These are phyloP conservation scores for Capsicum chinense DNA, from an alignment of 257 asterid genomes.

Conservation along the genomic window DNA sequence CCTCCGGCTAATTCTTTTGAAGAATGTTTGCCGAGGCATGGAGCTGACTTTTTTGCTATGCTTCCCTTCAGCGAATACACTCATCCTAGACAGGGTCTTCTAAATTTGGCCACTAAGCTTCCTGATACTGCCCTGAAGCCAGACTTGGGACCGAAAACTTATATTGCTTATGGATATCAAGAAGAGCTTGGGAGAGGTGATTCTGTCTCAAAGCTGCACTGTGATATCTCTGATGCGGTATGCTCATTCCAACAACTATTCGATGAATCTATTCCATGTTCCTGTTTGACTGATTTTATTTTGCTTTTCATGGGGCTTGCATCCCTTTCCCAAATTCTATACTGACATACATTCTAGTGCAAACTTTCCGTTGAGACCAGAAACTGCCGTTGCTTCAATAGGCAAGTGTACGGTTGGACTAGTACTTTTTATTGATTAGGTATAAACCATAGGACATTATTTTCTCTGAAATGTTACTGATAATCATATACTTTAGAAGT, in stretches of 20 bases:
- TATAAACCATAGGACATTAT: neutral
- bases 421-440: constrained; percentile 18
- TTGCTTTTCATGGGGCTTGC: constrained; percentile 13
- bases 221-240: constrained; percentile 92
- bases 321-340: constrained; percentile 22
- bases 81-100: constrained; percentile 62
- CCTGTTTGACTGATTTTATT: constrained; percentile 23
- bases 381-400: neutral
- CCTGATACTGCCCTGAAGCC: constrained; percentile 73
- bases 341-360: constrained; percentile 10
- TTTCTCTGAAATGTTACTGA: constrained; percentile 6
- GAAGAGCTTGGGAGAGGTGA: constrained; percentile 85
- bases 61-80: constrained; percentile 84
- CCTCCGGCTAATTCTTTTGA: constrained; percentile 76
- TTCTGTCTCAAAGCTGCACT: constrained; percentile 80
- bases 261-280: constrained; percentile 13
- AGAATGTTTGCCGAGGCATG: constrained; percentile 84
- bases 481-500: neutral
- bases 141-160: constrained; percentile 88
- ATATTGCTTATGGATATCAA: constrained; percentile 76
- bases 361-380: neutral
- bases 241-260: constrained; percentile 29
- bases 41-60: constrained; percentile 70
- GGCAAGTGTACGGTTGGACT: constrained; percentile 10
- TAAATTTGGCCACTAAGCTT: constrained; percentile 84